Conservation (phyloP, 345 rosid species). For the Murraya koenigii region DNA sequence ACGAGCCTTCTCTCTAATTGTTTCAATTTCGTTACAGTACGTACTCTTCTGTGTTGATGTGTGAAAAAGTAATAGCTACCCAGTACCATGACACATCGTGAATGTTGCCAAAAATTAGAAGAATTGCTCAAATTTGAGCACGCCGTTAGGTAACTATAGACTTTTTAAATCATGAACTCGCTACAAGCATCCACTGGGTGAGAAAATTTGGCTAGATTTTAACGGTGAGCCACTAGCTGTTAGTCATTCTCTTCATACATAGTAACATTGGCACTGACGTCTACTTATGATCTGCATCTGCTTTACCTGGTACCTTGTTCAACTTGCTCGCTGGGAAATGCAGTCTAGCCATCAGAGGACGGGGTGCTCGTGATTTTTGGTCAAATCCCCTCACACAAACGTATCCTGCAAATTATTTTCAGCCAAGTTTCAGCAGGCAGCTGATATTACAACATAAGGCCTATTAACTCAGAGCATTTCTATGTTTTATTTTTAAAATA, state of each 20-base stretch:
- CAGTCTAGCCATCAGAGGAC: conserved; percentile 74
- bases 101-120: conserved; percentile 4
- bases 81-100: neutral
- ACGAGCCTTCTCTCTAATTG: neutral
- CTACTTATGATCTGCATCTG: conserved; percentile 12
- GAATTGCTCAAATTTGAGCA: conserved; percentile 26
- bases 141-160: neutral
- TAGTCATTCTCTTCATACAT: neutral
- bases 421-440: neutral
- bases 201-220: conserved; percentile 4
- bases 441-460: neutral
- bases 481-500: neutral
- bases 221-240: conserved; percentile 5
- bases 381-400: conserved; percentile 96
- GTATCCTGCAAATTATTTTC: conserved; percentile 56
- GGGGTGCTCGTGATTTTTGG: conserved; percentile 58
- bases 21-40: neutral
- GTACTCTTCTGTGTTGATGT: neutral
- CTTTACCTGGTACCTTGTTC: conserved; percentile 25
- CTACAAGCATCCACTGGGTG: conserved; percentile 1
- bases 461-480: neutral
- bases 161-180: neutral
- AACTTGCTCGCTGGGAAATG: conserved; percentile 81
- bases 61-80: neutral
- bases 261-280: neutral